Base-by-base conservation (phyloP, 345 rosid genomes). In the Eucalyptus viminalis region DNA sequence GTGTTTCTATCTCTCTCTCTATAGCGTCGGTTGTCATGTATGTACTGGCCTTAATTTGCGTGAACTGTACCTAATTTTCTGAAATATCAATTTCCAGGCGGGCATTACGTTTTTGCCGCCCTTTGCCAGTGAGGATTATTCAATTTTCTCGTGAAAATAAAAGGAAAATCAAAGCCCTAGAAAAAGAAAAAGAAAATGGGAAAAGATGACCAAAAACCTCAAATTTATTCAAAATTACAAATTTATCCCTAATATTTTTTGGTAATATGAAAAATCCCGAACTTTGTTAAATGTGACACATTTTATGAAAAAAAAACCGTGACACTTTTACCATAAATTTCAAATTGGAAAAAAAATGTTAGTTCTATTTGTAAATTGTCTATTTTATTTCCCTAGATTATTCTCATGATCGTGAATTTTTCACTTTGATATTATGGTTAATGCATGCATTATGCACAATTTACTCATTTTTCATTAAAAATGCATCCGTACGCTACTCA, bases 221-320 rank as follows among this genome's bases (percentile, higher is more conserved):
- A 49, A 49, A 49, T 49, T 49, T 14, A 49, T 2, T 0, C 16
- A 49, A 0, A 14, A 14, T 49, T 14, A 49, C 3, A 14, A 49
- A 49, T 49, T 49, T 14, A 49, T 2, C 16, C 1, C 0, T 14
- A 14, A 49, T 49, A 14, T 49, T 49, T 49, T 14, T 14, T 0
- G 14, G 1, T 49, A 0, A 49, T 0, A 14, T 49, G 0, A 49
- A 49, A 49, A 49, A 49, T 49, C 16, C 17, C 1, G 0, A 49
- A 49, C 1, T 14, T 14, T 49, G 0, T 5, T 49, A 49, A 49
- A 0, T 6, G 1, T 5, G 6, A 49, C 15, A 14, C 6, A 49
- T 49, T 49, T 49, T 49, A 2, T 49, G 5, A 1, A 13, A 49
- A 49, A 12, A 49, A 49, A 49, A 2, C 13, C 5, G 14, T 12